A percentile compares a stretch with the other conserved stretches of the same genome.
Evolutionary conservation across 192 early-diverging fungal species (phyloP).

Genomic region (Gaertneriomyces sp.): DNA sequence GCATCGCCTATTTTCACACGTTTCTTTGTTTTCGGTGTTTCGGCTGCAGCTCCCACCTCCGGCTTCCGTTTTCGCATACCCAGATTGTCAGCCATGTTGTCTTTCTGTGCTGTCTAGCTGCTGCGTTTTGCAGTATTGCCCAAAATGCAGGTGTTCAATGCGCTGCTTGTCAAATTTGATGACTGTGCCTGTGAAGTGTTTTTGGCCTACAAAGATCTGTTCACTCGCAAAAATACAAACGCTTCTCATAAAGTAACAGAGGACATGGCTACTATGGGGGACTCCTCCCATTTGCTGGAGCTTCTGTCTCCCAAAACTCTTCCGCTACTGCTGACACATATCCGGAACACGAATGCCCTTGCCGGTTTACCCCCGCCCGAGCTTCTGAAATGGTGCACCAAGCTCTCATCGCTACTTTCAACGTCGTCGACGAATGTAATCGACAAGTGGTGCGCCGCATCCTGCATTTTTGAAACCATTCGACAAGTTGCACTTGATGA

Average conservation of each 20-base stretch:
- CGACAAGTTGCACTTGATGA: too few relatives aligned
- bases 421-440: too few relatives aligned
- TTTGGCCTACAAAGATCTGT: background rate
- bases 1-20: constrained; percentile 26
- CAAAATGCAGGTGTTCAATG: background rate
- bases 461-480: too few relatives aligned
- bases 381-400: too few relatives aligned
- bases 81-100: background rate
- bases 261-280: too few relatives aligned
- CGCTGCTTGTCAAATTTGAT: background rate
- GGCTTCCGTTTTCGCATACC: constrained; percentile 19
- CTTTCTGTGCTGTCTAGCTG: background rate
- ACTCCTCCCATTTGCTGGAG: too few relatives aligned
- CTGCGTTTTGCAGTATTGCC: background rate
- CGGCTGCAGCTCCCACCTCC: background rate
- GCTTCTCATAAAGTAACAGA: background rate
- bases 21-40: constrained; percentile 19
- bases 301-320: background rate
- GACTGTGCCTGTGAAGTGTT: background rate
- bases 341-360: background rate
- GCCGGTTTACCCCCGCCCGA: too few relatives aligned
- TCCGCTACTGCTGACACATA: background rate
- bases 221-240: background rate
- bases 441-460: too few relatives aligned
- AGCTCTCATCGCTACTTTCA: too few relatives aligned